A percentile compares a stretch with the other conserved stretches of the same genome.
These are phyloP conservation scores for Sporothrix pallida DNA, from an alignment of 2,329 filamentous ascomycete genomes.

Conservation along the genomic window DNA sequence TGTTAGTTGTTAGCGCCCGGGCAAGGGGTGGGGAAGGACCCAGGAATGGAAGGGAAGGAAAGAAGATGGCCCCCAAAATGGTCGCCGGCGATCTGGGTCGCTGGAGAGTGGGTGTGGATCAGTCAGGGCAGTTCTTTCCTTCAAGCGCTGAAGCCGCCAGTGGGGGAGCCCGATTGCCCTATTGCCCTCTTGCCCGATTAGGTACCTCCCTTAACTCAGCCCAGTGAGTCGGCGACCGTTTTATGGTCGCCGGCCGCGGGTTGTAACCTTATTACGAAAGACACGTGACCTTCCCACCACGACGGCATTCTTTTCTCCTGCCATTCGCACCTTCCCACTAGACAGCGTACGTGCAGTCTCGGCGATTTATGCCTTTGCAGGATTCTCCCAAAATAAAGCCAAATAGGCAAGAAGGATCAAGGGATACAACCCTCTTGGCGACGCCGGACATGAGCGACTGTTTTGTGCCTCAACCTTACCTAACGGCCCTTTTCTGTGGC, in stretches of 20 bases:
- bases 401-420: neutral
- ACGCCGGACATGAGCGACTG: conserved; percentile 1
- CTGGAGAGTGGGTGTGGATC: neutral
- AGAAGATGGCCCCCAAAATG: neutral
- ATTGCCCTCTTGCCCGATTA: too few species aligned
- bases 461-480: neutral
- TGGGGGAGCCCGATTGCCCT: neutral
- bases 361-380: too few species aligned
- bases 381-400: too few species aligned
- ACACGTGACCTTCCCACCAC: too few species aligned
- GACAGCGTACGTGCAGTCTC: too few species aligned
- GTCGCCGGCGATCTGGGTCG: conserved; percentile 15
- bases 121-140: neutral
- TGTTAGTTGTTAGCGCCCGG: conserved; percentile 14
- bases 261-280: neutral
- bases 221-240: conserved; percentile 16
- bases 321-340: too few species aligned
- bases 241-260: neutral
- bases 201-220: neutral
- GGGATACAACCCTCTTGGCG: neutral
- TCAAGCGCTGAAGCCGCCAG: neutral
- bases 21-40: neutral
- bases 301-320: too few species aligned
- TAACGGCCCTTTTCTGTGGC: neutral
- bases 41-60: too few species aligned